Evolutionary conservation across 2,329 filamentous ascomycete species (phyloP), one percentile per base, ranked within the genome.

Genomic region (Chrysosporium keratinophilum): DNA sequence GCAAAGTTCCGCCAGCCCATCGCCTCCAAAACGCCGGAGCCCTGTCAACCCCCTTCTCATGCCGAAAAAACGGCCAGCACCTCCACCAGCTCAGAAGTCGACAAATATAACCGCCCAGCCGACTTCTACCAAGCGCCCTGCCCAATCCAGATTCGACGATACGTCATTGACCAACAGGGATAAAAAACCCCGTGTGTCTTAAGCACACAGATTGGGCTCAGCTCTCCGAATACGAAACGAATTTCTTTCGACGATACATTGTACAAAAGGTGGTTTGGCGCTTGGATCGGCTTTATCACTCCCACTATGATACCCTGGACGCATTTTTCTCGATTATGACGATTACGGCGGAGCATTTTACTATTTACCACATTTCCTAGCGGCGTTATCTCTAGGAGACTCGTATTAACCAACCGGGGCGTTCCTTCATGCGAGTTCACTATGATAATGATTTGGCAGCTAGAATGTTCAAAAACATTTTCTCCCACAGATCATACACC

Each of bases 11-110:
- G 9, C 20, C 19, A 12, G 11, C 14, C 31, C 17, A 33, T 39
- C 17, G 28, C 42, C 41, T 17, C 34, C n/a, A 17, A 46, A 17
- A 23, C 50, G 50, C 31, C 51, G 51, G 34, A 17, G 37, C n/a
- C 51, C 51, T 5, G 44, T 43, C 3, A 54, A 54, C 28, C 51
- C 51, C 4, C 51, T 54, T 35, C 37, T 42, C 11, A 54, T 45
- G 35, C 42, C 50, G 9, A 52, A 52, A 19, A 52, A 46, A 37
- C 17, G 41, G n/a, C 14, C 40, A 28, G 17, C 5, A 11, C 5
- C 35, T n/a, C 5, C 19, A 19, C 14, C 41, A n/a, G 19, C 23
- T 12, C 37, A 52, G 2, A 40, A 35, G 19, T n/a, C 17, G 15
- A 20, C 49, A 7, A 15, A 15, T 23, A 1, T 23, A 14, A 19